These are phyloP conservation scores for Ajuga reptans DNA, from an alignment of 305 asterid genomes.

Conservation along the genomic window DNA sequence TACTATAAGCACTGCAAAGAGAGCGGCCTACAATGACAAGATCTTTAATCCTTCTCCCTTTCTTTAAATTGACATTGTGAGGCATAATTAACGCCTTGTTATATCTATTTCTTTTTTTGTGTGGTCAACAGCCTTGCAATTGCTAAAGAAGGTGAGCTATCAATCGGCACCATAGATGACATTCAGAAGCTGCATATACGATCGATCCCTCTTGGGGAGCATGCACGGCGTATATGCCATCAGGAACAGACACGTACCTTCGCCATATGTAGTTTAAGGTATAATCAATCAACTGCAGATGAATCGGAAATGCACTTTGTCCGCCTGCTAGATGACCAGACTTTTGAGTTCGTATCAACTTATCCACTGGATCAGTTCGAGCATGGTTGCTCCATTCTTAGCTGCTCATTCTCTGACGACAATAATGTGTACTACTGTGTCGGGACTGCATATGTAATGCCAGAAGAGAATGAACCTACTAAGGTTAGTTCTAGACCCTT, in stretches of 20 bases:
- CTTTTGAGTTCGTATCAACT: slow-evolving; percentile 79
- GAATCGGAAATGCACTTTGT: slow-evolving; percentile 43
- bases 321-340: slow-evolving; percentile 57
- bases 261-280: slow-evolving; percentile 71
- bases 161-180: slow-evolving; percentile 94
- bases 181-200: slow-evolving; percentile 98
- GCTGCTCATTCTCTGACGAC: slow-evolving; percentile 95
- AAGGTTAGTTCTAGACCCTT: slow-evolving; percentile 36
- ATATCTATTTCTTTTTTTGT: neutral
- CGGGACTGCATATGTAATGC: slow-evolving; percentile 76
- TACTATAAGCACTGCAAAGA: neutral
- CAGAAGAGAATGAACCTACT: slow-evolving; percentile 81
- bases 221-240: slow-evolving; percentile 94
- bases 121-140: slow-evolving; percentile 70
- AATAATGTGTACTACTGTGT: slow-evolving; percentile 74
- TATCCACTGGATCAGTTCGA: slow-evolving; percentile 82
- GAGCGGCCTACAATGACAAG: neutral
- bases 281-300: slow-evolving; percentile 62
- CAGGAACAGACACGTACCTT: slow-evolving; percentile 93
- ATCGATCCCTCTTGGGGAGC: slow-evolving; percentile 94
- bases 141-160: slow-evolving; percentile 89
- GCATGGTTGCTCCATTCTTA: slow-evolving; percentile 78
- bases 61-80: slow-evolving; percentile 3
- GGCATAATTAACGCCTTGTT: neutral
- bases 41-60: slow-evolving; percentile 1